Percentiles rank a stretch among this genome's conserved stretches.
These are phyloP conservation scores for Ascochyta viciae-villosae DNA, from an alignment of 2,329 filamentous ascomycete species.

Conservation along the genomic window DNA sequence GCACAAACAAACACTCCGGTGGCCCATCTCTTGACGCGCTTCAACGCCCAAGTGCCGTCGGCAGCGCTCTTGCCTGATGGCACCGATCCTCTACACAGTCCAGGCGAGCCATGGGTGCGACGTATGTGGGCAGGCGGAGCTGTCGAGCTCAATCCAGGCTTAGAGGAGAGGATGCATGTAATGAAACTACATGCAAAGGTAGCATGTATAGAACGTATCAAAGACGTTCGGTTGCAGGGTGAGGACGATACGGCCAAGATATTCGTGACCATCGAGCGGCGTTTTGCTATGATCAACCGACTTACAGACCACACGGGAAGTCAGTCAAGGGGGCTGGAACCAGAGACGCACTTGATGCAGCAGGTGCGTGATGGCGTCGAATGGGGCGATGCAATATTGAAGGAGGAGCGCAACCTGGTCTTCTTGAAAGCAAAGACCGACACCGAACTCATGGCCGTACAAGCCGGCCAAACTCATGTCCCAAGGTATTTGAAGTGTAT, in stretches of 20 bases:
- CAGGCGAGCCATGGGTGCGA: conserved; percentile 73
- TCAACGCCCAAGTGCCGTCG: conserved; percentile 72
- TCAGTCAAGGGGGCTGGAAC: background rate
- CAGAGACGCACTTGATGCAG: background rate
- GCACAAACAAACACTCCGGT: conserved; percentile 1
- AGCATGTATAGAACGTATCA: conserved; percentile 54
- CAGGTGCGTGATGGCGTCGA: conserved; percentile 16
- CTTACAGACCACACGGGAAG: too few relatives aligned
- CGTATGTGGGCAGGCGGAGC: conserved; percentile 90
- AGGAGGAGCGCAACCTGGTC: conserved; percentile 68
- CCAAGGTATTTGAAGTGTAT: conserved; percentile 50
- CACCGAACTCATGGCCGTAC: conserved; percentile 45
- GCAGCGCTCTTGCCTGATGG: conserved; percentile 77
- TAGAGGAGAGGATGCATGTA: conserved; percentile 8
- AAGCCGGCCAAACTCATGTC: conserved; percentile 33
- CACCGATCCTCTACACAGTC: conserved; percentile 80
- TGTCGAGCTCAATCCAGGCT: conserved; percentile 59
- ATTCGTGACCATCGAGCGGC: conserved; percentile 66
- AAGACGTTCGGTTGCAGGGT: conserved; percentile 59
- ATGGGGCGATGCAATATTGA: conserved; percentile 52
- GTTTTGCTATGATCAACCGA: conserved; percentile 44
- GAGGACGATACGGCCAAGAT: conserved; percentile 58
- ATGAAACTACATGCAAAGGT: conserved; percentile 23
- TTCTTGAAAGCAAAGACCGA: conserved; percentile 64
- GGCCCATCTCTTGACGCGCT: conserved; percentile 86